Percentiles rank a stretch among this genome's conserved stretches.
Conservation (phyloP, 345 rosid species). For the Populus deltoides region DNA sequence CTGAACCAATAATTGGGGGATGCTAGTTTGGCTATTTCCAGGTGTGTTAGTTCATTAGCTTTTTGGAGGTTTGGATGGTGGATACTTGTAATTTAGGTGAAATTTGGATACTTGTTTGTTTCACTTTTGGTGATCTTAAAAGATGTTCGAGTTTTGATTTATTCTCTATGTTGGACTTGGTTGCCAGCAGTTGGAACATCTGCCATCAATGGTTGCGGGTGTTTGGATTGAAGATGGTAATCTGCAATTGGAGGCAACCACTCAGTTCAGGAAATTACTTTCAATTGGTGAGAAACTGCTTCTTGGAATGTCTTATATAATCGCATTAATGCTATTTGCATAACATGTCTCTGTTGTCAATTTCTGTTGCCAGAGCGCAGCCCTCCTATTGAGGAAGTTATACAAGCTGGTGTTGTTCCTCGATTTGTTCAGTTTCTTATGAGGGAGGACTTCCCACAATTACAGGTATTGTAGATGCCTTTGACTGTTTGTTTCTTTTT, state of each 20-base stretch:
- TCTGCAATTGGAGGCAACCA: conserved; percentile 72
- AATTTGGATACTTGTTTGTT: neutral
- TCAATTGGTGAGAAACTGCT: conserved; percentile 54
- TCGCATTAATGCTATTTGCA: neutral
- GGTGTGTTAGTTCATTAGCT: neutral
- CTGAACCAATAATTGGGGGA: neutral
- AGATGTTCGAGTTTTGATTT: neutral
- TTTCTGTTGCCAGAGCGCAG: conserved; percentile 51
- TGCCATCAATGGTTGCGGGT: conserved; percentile 69
- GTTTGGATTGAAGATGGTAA: conserved; percentile 56
- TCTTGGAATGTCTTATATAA: too few relatives aligned
- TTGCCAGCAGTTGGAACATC: conserved; percentile 57
- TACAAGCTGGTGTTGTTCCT: conserved; percentile 76
- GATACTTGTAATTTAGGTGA: neutral
- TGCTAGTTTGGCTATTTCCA: neutral
- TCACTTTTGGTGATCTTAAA: neutral
- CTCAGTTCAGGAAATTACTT: conserved; percentile 76
- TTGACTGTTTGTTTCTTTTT: neutral
- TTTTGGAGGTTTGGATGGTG: neutral
- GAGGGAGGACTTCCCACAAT: conserved; percentile 80
- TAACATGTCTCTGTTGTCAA: neutral
- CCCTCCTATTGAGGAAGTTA: conserved; percentile 87
- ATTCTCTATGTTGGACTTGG: neutral
- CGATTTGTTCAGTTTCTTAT: conserved; percentile 77
- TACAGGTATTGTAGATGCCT: conserved; percentile 48